Base-by-base conservation (phyloP, 139 green algal genomes). In the Volvox reticuliferus region DNA sequence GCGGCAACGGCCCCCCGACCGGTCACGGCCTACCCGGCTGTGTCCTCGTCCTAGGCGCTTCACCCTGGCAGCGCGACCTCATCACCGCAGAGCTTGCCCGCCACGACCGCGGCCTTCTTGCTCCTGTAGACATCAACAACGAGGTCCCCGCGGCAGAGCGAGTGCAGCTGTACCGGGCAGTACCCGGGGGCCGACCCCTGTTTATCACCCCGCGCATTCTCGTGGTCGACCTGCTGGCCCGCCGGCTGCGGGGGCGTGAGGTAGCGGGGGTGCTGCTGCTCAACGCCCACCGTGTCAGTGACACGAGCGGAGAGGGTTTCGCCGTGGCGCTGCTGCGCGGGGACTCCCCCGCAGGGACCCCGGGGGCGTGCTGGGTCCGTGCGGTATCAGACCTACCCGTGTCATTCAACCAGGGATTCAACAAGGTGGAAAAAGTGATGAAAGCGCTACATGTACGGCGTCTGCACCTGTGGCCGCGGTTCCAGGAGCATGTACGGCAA, bases 131-230 rank as follows among this genome's bases (percentile, higher is more conserved):
- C 61, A 94, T 98, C 67, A 98, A 92, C 30, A 94, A 95, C 22
- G 95, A 95, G 68, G 93, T 97, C 28, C 92, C 95, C 14, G 94
- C 96, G 5, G 24, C 79, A 14, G 93, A 97, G 79, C 93, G 97
- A 17, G 81, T 94, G 20, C 86, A 94, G 44, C 93, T 97, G 30
- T 98, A 99, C 86, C 69, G 83, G 0, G 87, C 44, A 30, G 22
- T 21, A 37, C 36, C 78, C 19, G 67, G 35, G 22, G 67, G 67
- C 36, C 80, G 65, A 26, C 81, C 84, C 12, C 88, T 88, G 33
- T 98, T 99, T 91, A 94, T 99, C 14, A 99, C 98, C 36, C 98
- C 97, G 36, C 94, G 98, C 24, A 99, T 99, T 67, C 92, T 99
- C 37, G 96, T 99, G 33, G 98, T 99, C 37, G 98, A 99, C 93